Conservation (phyloP, 2,329 filamentous ascomycete genomes). For the Graphilbum fragrans region DNA sequence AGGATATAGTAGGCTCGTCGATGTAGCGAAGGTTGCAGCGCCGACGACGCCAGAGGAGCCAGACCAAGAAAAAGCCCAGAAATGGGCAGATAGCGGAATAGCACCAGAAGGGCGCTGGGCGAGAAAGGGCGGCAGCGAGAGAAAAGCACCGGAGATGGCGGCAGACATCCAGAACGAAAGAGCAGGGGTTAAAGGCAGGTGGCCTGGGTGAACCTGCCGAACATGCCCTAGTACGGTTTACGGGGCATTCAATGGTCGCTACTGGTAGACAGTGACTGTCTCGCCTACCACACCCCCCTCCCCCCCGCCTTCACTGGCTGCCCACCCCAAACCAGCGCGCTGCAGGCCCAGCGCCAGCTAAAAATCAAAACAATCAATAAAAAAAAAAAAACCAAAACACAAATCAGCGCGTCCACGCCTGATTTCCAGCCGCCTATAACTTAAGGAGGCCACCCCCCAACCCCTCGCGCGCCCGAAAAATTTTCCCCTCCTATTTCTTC, state of each 20-base stretch:
- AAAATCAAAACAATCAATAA: neutral
- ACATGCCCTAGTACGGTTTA: neutral
- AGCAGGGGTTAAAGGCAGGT: neutral
- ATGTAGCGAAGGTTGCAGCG: no score
- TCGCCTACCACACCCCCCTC: no score
- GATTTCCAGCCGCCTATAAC: slow-evolving; percentile 14
- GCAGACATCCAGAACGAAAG: neutral
- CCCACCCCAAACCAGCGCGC: neutral
- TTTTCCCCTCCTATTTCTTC: neutral
- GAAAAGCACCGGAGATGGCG: neutral
- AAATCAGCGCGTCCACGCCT: slow-evolving; percentile 13
- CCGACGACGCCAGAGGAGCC: no score
- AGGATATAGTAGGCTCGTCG: no score
- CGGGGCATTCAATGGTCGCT: neutral
- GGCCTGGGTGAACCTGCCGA: neutral
- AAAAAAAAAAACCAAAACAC: slow-evolving; percentile 5
- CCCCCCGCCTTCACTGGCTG: neutral
- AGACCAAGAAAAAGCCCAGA: no score
- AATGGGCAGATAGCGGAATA: neutral
- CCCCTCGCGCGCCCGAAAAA: slow-evolving; percentile 6
- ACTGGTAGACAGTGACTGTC: no score
- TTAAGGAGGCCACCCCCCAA: slow-evolving; percentile 10
- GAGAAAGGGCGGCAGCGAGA: neutral
- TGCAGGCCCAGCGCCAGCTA: neutral
- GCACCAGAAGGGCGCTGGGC: neutral